These are phyloP conservation scores for Massarina eburnea DNA, from an alignment of 2,329 filamentous ascomycete species.

Conservation along the genomic window DNA sequence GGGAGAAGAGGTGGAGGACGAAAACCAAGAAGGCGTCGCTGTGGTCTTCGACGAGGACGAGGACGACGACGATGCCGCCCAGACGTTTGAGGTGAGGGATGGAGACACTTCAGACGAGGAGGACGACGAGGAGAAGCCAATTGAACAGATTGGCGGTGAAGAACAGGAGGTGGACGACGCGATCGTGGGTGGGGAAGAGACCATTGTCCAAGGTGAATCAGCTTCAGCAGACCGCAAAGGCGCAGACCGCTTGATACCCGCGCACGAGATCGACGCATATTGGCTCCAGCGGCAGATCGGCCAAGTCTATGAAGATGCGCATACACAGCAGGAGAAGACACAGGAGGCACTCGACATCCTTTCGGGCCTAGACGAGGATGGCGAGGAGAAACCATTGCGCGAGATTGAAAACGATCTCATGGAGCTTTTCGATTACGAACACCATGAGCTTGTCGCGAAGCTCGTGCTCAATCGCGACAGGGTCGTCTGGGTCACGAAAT, in stretches of 20 bases:
- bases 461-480: conserved; percentile 91
- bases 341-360: conserved; percentile 80
- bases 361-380: conserved; percentile 72
- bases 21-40: conserved; percentile 93
- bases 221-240: conserved; percentile 45
- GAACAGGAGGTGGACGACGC: conserved; percentile 51
- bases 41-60: conserved; percentile 96
- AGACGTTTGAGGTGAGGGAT: conserved; percentile 85
- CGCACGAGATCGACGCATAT: conserved; percentile 92
- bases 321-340: conserved; percentile 92
- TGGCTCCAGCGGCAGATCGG: conserved; percentile 96
- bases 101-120: conserved; percentile 71
- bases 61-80: conserved; percentile 70
- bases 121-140: conserved; percentile 64
- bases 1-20: conserved; percentile 67
- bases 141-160: conserved; percentile 58
- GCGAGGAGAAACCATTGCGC: conserved; percentile 79
- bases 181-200: conserved; percentile 66
- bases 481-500: conserved; percentile 90
- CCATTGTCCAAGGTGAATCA: conserved; percentile 75
- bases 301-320: conserved; percentile 82
- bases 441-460: conserved; percentile 88
- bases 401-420: conserved; percentile 98
- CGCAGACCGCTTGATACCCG: conserved; percentile 64
- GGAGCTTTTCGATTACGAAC: conserved; percentile 97